phyloP scores from a whole-genome alignment of 352 stramenopile species.

The Aphanomyces stellatus region DNA sequence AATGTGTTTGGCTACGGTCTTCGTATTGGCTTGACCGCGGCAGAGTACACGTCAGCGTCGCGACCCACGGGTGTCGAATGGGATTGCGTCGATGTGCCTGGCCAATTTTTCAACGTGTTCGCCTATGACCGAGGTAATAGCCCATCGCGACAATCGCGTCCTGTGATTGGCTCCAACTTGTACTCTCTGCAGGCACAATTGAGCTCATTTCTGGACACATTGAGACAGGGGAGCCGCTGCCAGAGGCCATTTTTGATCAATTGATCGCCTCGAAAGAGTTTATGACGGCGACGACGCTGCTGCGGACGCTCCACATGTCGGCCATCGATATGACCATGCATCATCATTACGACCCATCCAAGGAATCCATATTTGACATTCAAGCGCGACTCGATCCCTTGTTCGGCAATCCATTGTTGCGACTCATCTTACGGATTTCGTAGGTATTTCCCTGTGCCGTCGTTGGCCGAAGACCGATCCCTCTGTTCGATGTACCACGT shows the following conservation, averaged over 20 bases:
- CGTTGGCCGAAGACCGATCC: conserved; percentile 92
- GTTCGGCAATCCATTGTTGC: too few relatives aligned
- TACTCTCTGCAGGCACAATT: neutral
- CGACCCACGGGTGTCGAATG: conserved; percentile 77
- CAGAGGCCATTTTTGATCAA: conserved; percentile 93
- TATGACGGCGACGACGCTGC: conserved; percentile 46
- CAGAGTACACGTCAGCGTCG: conserved; percentile 79
- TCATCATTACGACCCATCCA: neutral
- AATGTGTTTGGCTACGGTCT: conserved; percentile 95
- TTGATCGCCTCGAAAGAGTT: conserved; percentile 93
- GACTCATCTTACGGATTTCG: neutral
- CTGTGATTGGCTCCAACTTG: too few relatives aligned
- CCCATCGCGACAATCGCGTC: too few relatives aligned
- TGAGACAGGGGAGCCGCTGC: conserved; percentile 85
- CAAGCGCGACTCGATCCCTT: too few relatives aligned
- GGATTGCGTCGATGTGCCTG: conserved; percentile 96
- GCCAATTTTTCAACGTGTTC: conserved; percentile 99
- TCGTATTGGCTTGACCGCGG: conserved; percentile 97
- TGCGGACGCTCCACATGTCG: neutral
- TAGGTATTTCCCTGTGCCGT: conserved; percentile 72
- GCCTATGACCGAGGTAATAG: conserved; percentile 89
- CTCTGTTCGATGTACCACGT: conserved; percentile 97
- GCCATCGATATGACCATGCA: neutral
- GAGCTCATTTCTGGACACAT: conserved; percentile 66
- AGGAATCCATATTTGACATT: too few relatives aligned